Percentiles rank a stretch among this genome's conserved stretches.
These are phyloP conservation scores for Sideroxylon spinosum DNA, from an alignment of 179 eudicot genomes.

Conservation along the genomic window DNA sequence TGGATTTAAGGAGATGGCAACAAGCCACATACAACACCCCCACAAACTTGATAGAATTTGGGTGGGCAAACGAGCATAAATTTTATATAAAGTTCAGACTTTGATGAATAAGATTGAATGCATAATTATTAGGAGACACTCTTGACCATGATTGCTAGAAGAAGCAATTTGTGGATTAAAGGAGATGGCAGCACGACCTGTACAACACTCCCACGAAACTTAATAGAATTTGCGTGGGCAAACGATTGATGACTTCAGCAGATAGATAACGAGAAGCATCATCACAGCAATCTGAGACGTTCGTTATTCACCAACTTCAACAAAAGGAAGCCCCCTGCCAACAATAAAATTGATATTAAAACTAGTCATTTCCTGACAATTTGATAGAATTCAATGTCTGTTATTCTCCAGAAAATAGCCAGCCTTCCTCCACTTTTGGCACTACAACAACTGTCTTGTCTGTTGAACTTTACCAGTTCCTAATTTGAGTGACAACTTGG, in stretches of 20 bases:
- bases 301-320: conserved; percentile 33
- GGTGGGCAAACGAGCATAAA: too few relatives aligned
- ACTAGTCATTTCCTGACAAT: neutral
- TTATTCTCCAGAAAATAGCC: too few relatives aligned
- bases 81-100: too few relatives aligned
- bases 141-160: too few relatives aligned
- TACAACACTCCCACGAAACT: neutral
- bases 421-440: too few relatives aligned
- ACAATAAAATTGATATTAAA: conserved; percentile 15
- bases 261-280: neutral
- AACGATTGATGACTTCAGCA: neutral
- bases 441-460: neutral
- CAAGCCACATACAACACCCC: too few relatives aligned
- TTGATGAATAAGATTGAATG: too few relatives aligned
- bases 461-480: neutral
- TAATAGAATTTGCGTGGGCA: neutral
- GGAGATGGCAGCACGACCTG: neutral
- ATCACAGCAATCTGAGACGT: too few relatives aligned
- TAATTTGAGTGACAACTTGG: neutral
- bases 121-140: too few relatives aligned
- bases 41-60: too few relatives aligned
- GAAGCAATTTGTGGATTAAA: neutral
- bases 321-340: conserved; percentile 57
- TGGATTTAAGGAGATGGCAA: too few relatives aligned
- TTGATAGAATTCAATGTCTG: neutral